phyloP scores from a whole-genome alignment of 192 early-diverging fungal genomes.

The Coemansia sp. region DNA sequence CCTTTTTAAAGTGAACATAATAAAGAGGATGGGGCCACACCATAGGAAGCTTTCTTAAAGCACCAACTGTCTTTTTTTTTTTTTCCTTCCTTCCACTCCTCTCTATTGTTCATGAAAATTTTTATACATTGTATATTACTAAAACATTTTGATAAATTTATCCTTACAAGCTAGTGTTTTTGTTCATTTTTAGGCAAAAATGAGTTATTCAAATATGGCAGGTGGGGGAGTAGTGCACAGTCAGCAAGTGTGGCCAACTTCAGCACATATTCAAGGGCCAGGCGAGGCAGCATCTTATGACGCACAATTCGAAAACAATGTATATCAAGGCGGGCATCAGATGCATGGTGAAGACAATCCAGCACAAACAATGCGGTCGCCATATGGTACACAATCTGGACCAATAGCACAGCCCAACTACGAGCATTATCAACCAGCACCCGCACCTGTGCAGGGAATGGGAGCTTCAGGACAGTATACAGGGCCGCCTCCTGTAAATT shows the following conservation, averaged over 20 bases:
- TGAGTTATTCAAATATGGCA: neutral
- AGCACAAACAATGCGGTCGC: conserved; percentile 10
- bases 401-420: neutral
- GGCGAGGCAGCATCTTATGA: conserved; percentile 20
- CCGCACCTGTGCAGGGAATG: neutral
- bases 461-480: neutral
- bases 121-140: neutral
- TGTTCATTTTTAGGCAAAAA: neutral
- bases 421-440: neutral
- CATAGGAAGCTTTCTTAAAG: neutral
- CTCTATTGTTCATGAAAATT: no score
- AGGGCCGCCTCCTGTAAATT: neutral
- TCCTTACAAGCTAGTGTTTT: neutral
- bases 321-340: neutral
- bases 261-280: neutral
- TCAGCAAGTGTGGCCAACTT: neutral
- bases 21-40: neutral
- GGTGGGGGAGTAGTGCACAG: neutral
- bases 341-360: neutral
- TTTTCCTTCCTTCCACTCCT: neutral
- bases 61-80: neutral
- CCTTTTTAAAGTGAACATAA: neutral
- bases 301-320: conserved; percentile 11
- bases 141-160: neutral
- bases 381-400: neutral